Evolutionary conservation across 352 stramenopile genomes (phyloP), one percentile per base, ranked within the genome.

Genomic region (Pythium guiyangense): DNA sequence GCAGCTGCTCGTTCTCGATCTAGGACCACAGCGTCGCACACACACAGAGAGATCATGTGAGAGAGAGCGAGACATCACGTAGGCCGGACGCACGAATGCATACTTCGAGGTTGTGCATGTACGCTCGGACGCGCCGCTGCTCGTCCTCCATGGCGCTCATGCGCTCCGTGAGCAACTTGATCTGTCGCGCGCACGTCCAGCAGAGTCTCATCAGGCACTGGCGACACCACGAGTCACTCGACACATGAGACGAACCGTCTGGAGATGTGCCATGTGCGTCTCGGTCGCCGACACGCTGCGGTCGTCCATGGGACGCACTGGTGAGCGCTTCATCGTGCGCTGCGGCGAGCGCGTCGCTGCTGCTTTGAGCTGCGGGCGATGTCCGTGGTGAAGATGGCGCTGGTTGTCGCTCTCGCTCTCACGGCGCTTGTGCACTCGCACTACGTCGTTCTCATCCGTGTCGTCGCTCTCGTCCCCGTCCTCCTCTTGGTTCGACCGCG

Each of bases 151-250:
- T 62, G 11, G 64, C 66, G 29, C 67, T 82, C 42, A 88, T 55
- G 34, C 70, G 64, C 56, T 84, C 75, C 6, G 79, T 71, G 0
- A 88, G 63, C 42, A 80, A 73, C 45, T 84, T 70, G 34, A 88
- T 85, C 78, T 88, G 26, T 22, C 12, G 47, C 5, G 39, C 39
- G 34, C 34, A 49, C 18, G 12, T 54, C 52, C 40, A 29, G 2
- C 26, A 51, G 6, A n/a, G 4, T 14, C n/a, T 15, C 39, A 9
- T 20, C 39, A 44, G 39, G 15, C n/a, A 11, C 37, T 44, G 39
- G 12, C 39, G 17, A n/a, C 17, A 44, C 14, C 3, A 22, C 14
- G 4, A 22, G 18, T 2, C 15, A 18, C 14, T 9, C 2, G 18
- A 20, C 35, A 40, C 35, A 14, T 3, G 44, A 11, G 47, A 31